Evolutionary conservation across 305 asterid genomes (phyloP).

Genomic region (Euphrasia arctica): DNA sequence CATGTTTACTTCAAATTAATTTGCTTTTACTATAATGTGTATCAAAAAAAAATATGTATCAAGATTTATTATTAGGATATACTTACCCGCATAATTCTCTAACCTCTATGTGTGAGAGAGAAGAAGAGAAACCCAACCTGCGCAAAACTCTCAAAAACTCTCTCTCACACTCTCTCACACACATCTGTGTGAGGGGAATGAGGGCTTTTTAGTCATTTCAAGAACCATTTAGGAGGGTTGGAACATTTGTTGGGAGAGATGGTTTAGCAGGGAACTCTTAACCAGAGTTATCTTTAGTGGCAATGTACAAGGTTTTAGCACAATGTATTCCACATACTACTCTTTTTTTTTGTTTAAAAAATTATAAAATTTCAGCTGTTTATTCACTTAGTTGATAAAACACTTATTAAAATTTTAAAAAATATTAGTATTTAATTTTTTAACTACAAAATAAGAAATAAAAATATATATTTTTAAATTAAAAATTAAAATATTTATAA

Average conservation of each 20-base stretch:
- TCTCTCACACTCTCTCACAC: neutral
- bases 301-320: slow-evolving; percentile 3
- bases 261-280: slow-evolving; percentile 4
- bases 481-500: too few species aligned
- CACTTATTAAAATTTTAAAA: too few species aligned
- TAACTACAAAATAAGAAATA: too few species aligned
- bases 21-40: neutral
- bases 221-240: neutral
- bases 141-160: slow-evolving; percentile 3
- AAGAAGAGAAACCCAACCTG: neutral
- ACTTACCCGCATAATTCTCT: neutral
- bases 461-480: too few species aligned
- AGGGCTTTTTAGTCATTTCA: neutral
- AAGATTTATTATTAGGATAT: neutral
- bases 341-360: too few species aligned
- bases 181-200: neutral
- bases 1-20: slow-evolving; percentile 11
- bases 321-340: neutral
- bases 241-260: neutral
- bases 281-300: neutral
- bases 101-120: slow-evolving; percentile 6
- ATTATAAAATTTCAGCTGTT: too few species aligned
- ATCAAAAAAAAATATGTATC: neutral
- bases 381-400: too few species aligned
- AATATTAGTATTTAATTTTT: too few species aligned